phyloP scores from a whole-genome alignment of 805 yeast genomes.

The Candida multigemmis region DNA sequence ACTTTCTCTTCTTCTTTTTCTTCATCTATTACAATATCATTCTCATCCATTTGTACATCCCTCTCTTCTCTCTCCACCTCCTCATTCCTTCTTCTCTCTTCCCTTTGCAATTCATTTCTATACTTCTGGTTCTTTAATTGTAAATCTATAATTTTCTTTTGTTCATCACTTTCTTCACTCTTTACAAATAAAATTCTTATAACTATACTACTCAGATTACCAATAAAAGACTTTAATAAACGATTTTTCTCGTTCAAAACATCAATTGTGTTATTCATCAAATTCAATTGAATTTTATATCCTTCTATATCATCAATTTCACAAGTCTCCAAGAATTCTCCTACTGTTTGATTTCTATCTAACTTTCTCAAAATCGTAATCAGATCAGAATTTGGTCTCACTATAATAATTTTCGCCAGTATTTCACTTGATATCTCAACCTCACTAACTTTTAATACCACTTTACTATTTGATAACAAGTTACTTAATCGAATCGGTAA shows the following conservation, averaged over 20 bases:
- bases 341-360: too few relatives aligned
- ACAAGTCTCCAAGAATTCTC: neutral
- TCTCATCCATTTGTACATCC: neutral
- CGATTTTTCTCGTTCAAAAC: too few relatives aligned
- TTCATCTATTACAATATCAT: conserved; percentile 1
- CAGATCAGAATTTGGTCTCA: neutral
- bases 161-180: conserved; percentile 10
- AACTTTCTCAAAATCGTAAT: too few relatives aligned
- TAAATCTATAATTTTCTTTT: conserved; percentile 9
- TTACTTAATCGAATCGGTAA: conserved; percentile 23
- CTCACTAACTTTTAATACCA: conserved; percentile 10
- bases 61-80: conserved; percentile 2
- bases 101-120: conserved; percentile 3
- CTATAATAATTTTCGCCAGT: neutral
- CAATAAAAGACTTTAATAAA: conserved; percentile 12
- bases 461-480: conserved; percentile 23
- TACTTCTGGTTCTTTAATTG: conserved; percentile 11
- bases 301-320: neutral
- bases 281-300: conserved; percentile 7
- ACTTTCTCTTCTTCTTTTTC: conserved; percentile 2
- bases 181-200: conserved; percentile 12
- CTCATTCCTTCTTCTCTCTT: conserved; percentile 5
- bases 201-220: conserved; percentile 14
- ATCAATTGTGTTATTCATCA: conserved; percentile 7
- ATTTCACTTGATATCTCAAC: too few relatives aligned